Evolutionary conservation across 2,329 filamentous ascomycete species (phyloP).

Genomic region (Paraconiothyrium brasiliense): DNA sequence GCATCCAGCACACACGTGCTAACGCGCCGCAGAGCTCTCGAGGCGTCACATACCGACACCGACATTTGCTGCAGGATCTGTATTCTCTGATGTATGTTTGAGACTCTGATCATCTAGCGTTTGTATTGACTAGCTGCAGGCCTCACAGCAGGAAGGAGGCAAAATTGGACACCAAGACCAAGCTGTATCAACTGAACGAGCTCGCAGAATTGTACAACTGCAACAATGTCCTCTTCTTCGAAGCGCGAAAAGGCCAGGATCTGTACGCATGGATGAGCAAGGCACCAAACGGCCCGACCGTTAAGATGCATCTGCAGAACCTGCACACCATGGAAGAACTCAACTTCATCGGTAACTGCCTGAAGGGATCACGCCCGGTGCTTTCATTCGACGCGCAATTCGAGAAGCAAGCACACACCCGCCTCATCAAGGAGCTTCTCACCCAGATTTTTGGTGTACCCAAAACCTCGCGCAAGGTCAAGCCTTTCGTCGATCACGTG

Average conservation of each 20-base stretch:
- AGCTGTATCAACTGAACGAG: conserved; percentile 64
- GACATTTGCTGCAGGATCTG: conserved; percentile 91
- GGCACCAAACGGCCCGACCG: conserved; percentile 81
- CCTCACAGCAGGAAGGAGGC: conserved; percentile 94
- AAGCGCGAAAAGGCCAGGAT: conserved; percentile 93
- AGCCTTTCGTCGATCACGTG: conserved; percentile 95
- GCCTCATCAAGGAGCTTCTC: conserved; percentile 88
- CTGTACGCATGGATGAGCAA: conserved; percentile 94
- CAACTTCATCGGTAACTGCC: conserved; percentile 94
- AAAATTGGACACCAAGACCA: conserved; percentile 96
- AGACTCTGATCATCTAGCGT: too few relatives aligned
- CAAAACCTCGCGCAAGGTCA: conserved; percentile 84
- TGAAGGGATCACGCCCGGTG: conserved; percentile 90
- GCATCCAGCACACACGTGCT: conserved; percentile 21
- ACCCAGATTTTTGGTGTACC: conserved; percentile 92
- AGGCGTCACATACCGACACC: conserved; percentile 93
- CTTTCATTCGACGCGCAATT: conserved; percentile 92
- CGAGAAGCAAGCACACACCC: conserved; percentile 80
- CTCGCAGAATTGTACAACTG: conserved; percentile 80
- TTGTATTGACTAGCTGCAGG: conserved; percentile 24
- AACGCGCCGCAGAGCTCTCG: conserved; percentile 69
- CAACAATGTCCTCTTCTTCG: conserved; percentile 95
- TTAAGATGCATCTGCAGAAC: conserved; percentile 83
- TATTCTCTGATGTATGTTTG: conserved; percentile 73
- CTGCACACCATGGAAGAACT: conserved; percentile 97